Conservation (phyloP, 2,329 filamentous ascomycete species). For the Colletotrichum lupini region DNA sequence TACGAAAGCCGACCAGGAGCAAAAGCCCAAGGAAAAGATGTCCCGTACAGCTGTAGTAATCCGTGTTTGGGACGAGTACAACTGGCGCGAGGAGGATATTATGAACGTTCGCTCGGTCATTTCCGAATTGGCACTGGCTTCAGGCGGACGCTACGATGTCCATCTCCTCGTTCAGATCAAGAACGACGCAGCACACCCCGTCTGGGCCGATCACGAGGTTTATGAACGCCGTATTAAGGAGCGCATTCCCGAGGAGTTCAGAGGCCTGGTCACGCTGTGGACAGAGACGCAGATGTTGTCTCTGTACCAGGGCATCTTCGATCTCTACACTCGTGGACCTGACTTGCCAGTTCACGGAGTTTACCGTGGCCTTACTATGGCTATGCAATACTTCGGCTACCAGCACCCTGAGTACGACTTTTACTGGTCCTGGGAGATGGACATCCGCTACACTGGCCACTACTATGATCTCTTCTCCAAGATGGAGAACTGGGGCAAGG, state of each 20-base stretch:
- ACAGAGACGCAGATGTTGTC: constrained; percentile 92
- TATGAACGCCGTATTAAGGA: constrained; percentile 76
- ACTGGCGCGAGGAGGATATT: constrained; percentile 83
- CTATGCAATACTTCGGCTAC: constrained; percentile 92
- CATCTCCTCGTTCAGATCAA: constrained; percentile 89
- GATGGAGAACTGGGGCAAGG: constrained; percentile 74
- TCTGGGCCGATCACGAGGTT: constrained; percentile 79
- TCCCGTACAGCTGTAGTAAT: constrained; percentile 82
- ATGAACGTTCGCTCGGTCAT: constrained; percentile 87
- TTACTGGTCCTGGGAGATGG: constrained; percentile 98
- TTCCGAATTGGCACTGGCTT: constrained; percentile 81
- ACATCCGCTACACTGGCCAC: constrained; percentile 89
- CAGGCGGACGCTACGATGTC: constrained; percentile 87
- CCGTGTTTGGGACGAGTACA: constrained; percentile 83
- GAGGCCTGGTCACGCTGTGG: constrained; percentile 90
- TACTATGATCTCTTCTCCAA: constrained; percentile 81
- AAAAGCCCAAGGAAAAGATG: constrained; percentile 44
- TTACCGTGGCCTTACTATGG: constrained; percentile 93
- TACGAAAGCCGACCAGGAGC: constrained; percentile 34
- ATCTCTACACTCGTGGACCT: constrained; percentile 73
- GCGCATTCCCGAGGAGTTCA: constrained; percentile 85
- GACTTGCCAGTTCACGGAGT: constrained; percentile 88
- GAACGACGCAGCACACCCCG: constrained; percentile 76
- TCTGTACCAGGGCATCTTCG: constrained; percentile 88
- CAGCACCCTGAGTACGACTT: constrained; percentile 89